These are phyloP conservation scores for Aspergillus wentii DNA, from an alignment of 495 filamentous ascomycete species.

Conservation along the genomic window DNA sequence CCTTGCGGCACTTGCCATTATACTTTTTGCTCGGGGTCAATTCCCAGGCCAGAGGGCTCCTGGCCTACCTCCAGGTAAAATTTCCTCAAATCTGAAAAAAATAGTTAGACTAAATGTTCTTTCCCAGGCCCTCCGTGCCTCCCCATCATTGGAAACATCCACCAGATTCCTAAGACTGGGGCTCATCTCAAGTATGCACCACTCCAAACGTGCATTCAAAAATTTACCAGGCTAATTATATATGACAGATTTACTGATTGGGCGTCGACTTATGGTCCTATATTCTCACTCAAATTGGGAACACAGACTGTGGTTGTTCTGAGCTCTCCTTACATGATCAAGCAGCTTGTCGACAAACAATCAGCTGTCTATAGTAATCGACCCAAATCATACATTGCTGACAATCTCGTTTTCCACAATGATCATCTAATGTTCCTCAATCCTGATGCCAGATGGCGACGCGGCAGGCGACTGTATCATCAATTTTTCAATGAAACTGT, in stretches of 20 bases:
- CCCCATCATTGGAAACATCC: slow-evolving; percentile 23
- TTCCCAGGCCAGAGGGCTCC: no score
- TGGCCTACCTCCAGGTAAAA: no score
- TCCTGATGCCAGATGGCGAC: slow-evolving; percentile 36
- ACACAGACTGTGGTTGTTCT: slow-evolving; percentile 32
- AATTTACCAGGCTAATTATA: background rate
- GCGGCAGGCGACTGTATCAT: slow-evolving; percentile 33
- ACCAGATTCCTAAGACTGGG: slow-evolving; percentile 25
- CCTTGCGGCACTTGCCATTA: no score
- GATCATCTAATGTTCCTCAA: slow-evolving; percentile 46
- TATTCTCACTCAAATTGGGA: slow-evolving; percentile 40
- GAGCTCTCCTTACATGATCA: slow-evolving; percentile 26
- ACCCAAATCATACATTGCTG: slow-evolving; percentile 38
- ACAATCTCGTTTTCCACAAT: slow-evolving; percentile 35
- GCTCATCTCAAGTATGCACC: slow-evolving; percentile 20
- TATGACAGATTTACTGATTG: slow-evolving; percentile 43
- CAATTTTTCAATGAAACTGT: slow-evolving; percentile 37
- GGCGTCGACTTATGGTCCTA: slow-evolving; percentile 37
- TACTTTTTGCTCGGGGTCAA: no score
- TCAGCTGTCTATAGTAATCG: slow-evolving; percentile 39
- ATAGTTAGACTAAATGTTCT: no score
- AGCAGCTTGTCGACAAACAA: slow-evolving; percentile 41
- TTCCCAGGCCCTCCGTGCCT: background rate
- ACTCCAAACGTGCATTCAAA: background rate
- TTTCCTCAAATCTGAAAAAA: no score